Evolutionary conservation across 2,329 filamentous ascomycete genomes (phyloP).

Genomic region (Elsinoe fawcettii): DNA sequence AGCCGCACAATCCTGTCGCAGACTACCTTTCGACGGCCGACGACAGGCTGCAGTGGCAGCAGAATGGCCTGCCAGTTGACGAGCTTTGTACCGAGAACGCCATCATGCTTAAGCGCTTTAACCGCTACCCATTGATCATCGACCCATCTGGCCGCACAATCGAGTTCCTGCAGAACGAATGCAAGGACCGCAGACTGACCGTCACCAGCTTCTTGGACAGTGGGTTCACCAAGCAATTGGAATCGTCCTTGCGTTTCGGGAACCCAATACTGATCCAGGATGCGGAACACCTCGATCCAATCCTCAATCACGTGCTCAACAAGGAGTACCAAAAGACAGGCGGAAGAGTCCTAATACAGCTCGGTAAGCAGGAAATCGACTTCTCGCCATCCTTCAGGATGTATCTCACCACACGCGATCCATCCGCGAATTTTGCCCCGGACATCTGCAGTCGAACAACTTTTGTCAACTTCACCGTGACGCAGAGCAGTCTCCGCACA

Average conservation of each 20-base stretch:
- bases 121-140: constrained; percentile 95
- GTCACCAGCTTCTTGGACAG: constrained; percentile 98
- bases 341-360: constrained; percentile 93
- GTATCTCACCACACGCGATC: constrained; percentile 90
- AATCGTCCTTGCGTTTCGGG: constrained; percentile 93
- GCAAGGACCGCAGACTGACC: constrained; percentile 84
- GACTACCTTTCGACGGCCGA: constrained; percentile 96
- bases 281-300: constrained; percentile 91
- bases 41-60: constrained; percentile 90
- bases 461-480: constrained; percentile 99
- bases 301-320: constrained; percentile 96
- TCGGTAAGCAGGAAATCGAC: constrained; percentile 97
- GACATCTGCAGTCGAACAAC: constrained; percentile 98
- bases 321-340: constrained; percentile 99
- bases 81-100: constrained; percentile 98
- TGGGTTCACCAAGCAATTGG: constrained; percentile 94
- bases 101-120: constrained; percentile 95
- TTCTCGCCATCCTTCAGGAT: constrained; percentile 96
- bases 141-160: constrained; percentile 92
- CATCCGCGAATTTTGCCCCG: constrained; percentile 88
- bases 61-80: constrained; percentile 85
- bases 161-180: constrained; percentile 91
- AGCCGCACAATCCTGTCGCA: constrained; percentile 86
- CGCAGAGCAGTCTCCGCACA: constrained; percentile 95
- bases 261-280: constrained; percentile 98